Percentiles rank a stretch among this genome's conserved stretches.
Conservation (phyloP, 2,329 filamentous ascomycete genomes). For the Orbilia oligospora region DNA sequence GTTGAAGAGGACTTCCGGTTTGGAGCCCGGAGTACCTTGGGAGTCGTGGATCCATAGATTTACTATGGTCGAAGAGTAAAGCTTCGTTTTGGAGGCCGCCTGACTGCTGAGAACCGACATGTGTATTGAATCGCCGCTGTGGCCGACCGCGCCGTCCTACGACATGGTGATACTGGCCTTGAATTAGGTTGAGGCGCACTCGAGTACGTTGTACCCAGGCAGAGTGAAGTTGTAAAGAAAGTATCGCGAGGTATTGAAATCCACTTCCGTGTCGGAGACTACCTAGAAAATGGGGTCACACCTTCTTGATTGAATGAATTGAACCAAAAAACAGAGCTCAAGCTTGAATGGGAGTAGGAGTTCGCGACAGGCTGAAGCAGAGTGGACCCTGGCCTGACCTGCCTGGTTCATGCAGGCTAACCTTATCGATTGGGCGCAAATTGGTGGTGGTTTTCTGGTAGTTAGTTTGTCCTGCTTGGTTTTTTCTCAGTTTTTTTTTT, state of each 20-base stretch:
- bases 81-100: conserved; percentile 41
- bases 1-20: conserved; percentile 59
- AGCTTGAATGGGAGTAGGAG: conserved; percentile 7
- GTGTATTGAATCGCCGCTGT: conserved; percentile 36
- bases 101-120: conserved; percentile 44
- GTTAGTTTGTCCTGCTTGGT: conserved; percentile 9
- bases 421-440: conserved; percentile 60
- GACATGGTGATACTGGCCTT: conserved; percentile 37
- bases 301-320: conserved; percentile 8
- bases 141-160: conserved; percentile 40
- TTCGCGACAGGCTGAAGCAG: conserved; percentile 35
- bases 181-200: neutral
- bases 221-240: neutral
- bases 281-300: neutral
- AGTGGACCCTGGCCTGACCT: conserved; percentile 13
- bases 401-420: conserved; percentile 18
- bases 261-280: neutral
- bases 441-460: conserved; percentile 44
- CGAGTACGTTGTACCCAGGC: conserved; percentile 10
- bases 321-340: conserved; percentile 1
- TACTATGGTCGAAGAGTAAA: conserved; percentile 40
- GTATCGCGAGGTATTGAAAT: conserved; percentile 1
- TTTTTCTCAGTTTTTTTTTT: conserved; percentile 21
- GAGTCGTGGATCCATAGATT: conserved; percentile 56
- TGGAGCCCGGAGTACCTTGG: conserved; percentile 28